Evolutionary conservation across 257 asterid genomes (phyloP).

Genomic region (Anisodus tanguticus): DNA sequence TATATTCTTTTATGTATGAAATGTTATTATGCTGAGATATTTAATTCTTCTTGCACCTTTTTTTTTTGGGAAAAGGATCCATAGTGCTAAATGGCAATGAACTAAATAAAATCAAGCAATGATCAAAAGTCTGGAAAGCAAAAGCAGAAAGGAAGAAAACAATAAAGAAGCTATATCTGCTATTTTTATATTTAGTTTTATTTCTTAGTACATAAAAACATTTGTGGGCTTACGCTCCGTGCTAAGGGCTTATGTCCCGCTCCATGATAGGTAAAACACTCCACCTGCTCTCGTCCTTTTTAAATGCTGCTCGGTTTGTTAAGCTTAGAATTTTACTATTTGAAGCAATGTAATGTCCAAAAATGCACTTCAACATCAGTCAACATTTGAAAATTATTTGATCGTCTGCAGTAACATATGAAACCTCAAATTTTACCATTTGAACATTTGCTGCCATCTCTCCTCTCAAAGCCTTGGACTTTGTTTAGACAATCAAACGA

Average conservation of each 20-base stretch:
- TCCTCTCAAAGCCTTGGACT: neutral
- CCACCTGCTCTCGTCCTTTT: neutral
- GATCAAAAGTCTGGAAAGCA: too few relatives aligned
- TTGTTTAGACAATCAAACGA: neutral
- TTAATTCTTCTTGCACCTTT: neutral
- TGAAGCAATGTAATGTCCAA: slow-evolving; percentile 5
- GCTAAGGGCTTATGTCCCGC: neutral
- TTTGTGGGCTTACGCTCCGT: neutral
- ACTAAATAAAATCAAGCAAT: too few relatives aligned
- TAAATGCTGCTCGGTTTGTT: neutral
- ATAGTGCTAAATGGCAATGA: too few relatives aligned
- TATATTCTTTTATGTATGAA: neutral
- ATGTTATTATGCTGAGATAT: neutral
- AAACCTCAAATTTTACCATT: neutral
- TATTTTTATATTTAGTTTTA: neutral
- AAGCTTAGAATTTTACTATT: neutral
- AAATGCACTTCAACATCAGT: neutral
- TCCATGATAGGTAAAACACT: slow-evolving; percentile 11
- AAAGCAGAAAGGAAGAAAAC: too few relatives aligned
- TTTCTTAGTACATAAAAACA: neutral
- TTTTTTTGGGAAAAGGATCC: too few relatives aligned
- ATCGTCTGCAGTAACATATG: neutral
- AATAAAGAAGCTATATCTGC: neutral
- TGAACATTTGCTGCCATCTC: neutral
- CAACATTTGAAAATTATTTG: neutral